phyloP scores from a whole-genome alignment of 139 green algal species.

The Chlorella sp. region DNA sequence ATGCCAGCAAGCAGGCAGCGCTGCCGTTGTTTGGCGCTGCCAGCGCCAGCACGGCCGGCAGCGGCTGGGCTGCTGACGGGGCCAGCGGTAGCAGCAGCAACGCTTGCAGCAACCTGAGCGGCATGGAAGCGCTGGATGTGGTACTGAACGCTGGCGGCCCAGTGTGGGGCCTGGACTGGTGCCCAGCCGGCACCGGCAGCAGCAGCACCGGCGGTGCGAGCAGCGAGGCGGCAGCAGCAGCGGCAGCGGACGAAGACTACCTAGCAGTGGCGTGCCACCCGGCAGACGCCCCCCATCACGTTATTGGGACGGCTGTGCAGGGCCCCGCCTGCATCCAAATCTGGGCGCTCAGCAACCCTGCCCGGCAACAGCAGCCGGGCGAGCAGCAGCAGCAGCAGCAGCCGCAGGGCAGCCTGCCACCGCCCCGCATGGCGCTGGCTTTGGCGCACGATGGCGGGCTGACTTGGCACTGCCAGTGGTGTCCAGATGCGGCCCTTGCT shows the following conservation, averaged over 20 bases:
- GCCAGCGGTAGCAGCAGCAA: background rate
- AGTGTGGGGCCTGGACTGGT: constrained; percentile 67
- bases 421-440: constrained; percentile 35
- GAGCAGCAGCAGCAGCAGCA: background rate
- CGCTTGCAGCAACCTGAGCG: background rate
- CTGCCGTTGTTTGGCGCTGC: constrained; percentile 17
- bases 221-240: background rate
- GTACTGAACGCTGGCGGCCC: constrained; percentile 56
- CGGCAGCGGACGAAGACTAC: background rate
- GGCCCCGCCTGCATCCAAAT: constrained; percentile 60
- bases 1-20: background rate
- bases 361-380: background rate
- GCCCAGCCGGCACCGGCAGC: constrained; percentile 29
- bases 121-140: constrained; percentile 34
- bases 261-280: constrained; percentile 62
- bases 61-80: background rate
- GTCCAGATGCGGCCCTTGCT: constrained; percentile 34
- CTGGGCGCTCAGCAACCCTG: constrained; percentile 54
- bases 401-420: constrained; percentile 3
- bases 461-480: constrained; percentile 67
- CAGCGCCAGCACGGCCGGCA: background rate
- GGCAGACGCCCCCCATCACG: constrained; percentile 16
- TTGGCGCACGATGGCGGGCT: constrained; percentile 64
- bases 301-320: constrained; percentile 21
- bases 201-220: background rate